phyloP scores from a whole-genome alignment of 805 yeast species.

The Wickerhamiella hasegawae region DNA sequence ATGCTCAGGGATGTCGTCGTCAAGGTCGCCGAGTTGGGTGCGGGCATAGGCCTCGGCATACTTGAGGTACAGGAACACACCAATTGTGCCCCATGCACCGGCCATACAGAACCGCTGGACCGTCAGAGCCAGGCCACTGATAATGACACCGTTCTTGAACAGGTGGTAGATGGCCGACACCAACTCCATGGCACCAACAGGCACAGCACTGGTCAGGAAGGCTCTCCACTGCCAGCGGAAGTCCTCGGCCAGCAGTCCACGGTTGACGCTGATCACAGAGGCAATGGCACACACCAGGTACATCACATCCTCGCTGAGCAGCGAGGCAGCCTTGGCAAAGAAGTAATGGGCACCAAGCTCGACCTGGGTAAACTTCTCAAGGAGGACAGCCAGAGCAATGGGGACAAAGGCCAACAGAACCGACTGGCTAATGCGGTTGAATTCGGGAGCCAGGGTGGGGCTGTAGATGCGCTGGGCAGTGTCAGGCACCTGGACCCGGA shows the following conservation, averaged over 20 bases:
- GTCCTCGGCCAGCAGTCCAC: constrained; percentile 17
- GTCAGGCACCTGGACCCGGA: constrained; percentile 11
- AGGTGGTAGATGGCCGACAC: constrained; percentile 2
- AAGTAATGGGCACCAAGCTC: constrained; percentile 5
- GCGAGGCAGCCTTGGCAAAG: constrained; percentile 8
- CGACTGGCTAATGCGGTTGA: constrained; percentile 17
- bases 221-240: constrained; percentile 21
- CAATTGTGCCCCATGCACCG: constrained; percentile 16
- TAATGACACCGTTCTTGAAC: constrained; percentile 1
- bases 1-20: constrained; percentile 13
- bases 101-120: constrained; percentile 11
- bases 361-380: constrained; percentile 7
- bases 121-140: constrained; percentile 5
- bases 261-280: constrained; percentile 16
- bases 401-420: constrained; percentile 13
- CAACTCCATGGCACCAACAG: constrained; percentile 8
- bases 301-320: constrained; percentile 10
- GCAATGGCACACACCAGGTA: constrained; percentile 13
- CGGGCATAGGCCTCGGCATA: constrained; percentile 17
- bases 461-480: constrained; percentile 16
- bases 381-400: constrained; percentile 6
- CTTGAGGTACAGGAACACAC: constrained; percentile 14
- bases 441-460: constrained; percentile 15
- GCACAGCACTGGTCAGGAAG: constrained; percentile 17
- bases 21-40: constrained; percentile 8